Conservation (phyloP, 2,329 filamentous ascomycete species). For the Lojkania enalia region DNA sequence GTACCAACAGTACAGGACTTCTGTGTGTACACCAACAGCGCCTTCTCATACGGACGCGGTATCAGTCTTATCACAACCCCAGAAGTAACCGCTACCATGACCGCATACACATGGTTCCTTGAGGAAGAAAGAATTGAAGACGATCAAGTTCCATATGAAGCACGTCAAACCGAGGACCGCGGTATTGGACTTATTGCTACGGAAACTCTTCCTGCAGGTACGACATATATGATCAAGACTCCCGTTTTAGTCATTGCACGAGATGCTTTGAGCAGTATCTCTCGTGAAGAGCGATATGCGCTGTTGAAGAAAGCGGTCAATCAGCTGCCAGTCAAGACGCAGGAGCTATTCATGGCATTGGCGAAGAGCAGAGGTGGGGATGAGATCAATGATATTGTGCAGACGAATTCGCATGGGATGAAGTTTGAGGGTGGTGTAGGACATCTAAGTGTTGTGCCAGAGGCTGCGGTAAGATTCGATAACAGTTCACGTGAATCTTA, state of each 20-base stretch:
- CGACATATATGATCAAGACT: conserved; percentile 27
- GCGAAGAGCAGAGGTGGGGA: conserved; percentile 20
- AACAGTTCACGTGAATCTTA: background rate
- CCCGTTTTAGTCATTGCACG: conserved; percentile 29
- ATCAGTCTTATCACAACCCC: conserved; percentile 35
- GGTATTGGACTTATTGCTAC: conserved; percentile 34
- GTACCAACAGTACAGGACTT: background rate
- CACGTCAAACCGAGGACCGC: conserved; percentile 18
- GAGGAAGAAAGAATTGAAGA: conserved; percentile 15
- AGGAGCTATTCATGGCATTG: conserved; percentile 17
- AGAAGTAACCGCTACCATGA: conserved; percentile 26
- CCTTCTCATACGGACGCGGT: conserved; percentile 21
- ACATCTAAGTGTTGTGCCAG: conserved; percentile 30
- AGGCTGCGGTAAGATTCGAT: conserved; percentile 30
- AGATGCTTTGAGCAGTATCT: conserved; percentile 15
- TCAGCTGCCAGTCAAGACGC: conserved; percentile 28
- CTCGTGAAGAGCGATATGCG: conserved; percentile 10
- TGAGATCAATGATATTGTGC: conserved; percentile 26
- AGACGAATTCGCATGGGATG: conserved; percentile 29
- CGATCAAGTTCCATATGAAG: conserved; percentile 21
- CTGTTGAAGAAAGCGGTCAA: conserved; percentile 25
- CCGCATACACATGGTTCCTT: conserved; percentile 18
- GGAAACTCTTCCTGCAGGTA: conserved; percentile 23
- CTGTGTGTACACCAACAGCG: background rate
- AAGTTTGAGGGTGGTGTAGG: conserved; percentile 26